phyloP scores from a whole-genome alignment of 768 basidiomycete genomes.

The Boletellus ananas region DNA sequence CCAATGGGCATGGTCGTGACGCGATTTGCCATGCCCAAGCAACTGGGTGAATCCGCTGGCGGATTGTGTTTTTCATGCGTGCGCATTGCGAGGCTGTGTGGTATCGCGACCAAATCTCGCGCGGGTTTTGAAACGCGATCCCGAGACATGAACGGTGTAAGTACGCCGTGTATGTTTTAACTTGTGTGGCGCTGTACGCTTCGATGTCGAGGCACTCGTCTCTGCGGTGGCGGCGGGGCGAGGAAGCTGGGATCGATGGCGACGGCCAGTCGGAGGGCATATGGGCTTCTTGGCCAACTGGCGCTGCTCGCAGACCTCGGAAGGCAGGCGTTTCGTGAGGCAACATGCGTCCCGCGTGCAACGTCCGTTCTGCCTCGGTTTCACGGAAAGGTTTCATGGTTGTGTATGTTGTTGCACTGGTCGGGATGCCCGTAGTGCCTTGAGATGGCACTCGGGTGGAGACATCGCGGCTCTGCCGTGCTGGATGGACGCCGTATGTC shows the following conservation, averaged over 20 bases:
- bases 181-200: conserved; percentile 2
- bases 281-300: conserved; percentile 1
- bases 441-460: too few relatives aligned
- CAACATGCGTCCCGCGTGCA: neutral
- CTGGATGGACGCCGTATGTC: too few relatives aligned
- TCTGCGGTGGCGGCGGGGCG: conserved; percentile 26
- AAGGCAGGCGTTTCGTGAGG: neutral
- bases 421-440: too few relatives aligned
- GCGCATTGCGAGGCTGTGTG: neutral
- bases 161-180: conserved; percentile 8
- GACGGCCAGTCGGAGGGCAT: conserved; percentile 7
- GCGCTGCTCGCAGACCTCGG: too few relatives aligned
- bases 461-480: too few relatives aligned
- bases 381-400: neutral
- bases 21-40: neutral
- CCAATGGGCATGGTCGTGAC: too few relatives aligned
- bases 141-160: conserved; percentile 7
- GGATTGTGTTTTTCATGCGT: too few relatives aligned
- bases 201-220: conserved; percentile 1
- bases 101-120: neutral
- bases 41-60: neutral
- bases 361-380: neutral
- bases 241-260: conserved; percentile 13
- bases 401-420: too few relatives aligned
- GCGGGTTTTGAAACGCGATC: neutral